Evolutionary conservation across 108 stramenopile species (phyloP).

Genomic region (Skeletonema potamos): DNA sequence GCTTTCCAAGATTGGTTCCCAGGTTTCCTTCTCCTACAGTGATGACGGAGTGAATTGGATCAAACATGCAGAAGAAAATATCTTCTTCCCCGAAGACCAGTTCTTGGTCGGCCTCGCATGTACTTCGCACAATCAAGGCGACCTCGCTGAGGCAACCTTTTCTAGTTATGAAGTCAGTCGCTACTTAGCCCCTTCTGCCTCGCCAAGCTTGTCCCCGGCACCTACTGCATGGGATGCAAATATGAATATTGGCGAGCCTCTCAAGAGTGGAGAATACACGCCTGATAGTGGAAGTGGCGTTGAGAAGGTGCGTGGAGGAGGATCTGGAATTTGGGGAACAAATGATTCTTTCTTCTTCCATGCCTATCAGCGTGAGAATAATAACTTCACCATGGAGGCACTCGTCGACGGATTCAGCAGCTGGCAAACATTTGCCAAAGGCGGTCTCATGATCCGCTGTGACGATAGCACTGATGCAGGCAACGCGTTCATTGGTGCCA

Average conservation of each 20-base stretch:
- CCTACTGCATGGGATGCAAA: slow-evolving; percentile 17
- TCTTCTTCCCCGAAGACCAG: slow-evolving; percentile 27
- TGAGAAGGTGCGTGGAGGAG: slow-evolving; percentile 3
- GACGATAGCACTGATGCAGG: neutral
- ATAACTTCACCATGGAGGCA: neutral
- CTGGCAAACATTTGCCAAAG: neutral
- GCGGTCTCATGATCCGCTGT: slow-evolving; percentile 33
- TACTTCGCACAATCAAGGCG: neutral
- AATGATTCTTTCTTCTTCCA: slow-evolving; percentile 20
- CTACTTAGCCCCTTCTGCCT: slow-evolving; percentile 5
- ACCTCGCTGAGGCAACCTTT: slow-evolving; percentile 10
- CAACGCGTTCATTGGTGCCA: slow-evolving; percentile 20
- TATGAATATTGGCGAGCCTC: slow-evolving; percentile 14
- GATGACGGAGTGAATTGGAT: slow-evolving; percentile 9
- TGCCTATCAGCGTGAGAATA: neutral
- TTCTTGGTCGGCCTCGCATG: slow-evolving; percentile 32
- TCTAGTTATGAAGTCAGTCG: slow-evolving; percentile 11
- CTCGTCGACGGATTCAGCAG: slow-evolving; percentile 10
- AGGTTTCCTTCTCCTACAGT: neutral
- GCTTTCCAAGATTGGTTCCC: slow-evolving; percentile 8
- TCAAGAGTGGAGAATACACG: neutral
- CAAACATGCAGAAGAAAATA: neutral
- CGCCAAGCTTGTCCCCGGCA: slow-evolving; percentile 18
- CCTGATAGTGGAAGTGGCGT: neutral
- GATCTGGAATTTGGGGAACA: slow-evolving; percentile 30